Evolutionary conservation across 2,329 filamentous ascomycete genomes (phyloP), one percentile per base, ranked within the genome.

Genomic region (Sclerotinia trifoliorum): DNA sequence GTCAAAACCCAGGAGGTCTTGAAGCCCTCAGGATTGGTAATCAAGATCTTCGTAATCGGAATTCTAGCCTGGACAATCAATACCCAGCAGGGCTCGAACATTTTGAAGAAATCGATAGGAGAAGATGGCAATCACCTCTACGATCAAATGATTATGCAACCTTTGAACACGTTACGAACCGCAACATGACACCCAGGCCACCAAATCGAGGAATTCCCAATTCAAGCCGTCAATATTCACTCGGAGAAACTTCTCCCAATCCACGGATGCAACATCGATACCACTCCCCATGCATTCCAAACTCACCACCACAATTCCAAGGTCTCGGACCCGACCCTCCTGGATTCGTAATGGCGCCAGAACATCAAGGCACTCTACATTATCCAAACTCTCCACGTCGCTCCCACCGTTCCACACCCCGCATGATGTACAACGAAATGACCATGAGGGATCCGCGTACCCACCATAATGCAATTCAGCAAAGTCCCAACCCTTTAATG

Each of bases 341-440:
- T 3, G 60, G 39, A 39, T 49, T 51, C 15, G 13, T 13, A 8
- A 62, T 26, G 19, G 21, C 26, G 8, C 48, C 60, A 19, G 21
- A 52, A 7, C n/a, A 63, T 51, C 46, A 51, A 15, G 29, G 32
- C 17, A n/a, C n/a, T 2, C n/a, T 19, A 39, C 51, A 51, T 39
- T 51, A 63, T n/a, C 32, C 44, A 13, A 39, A 58, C 17, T 60
- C 55, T 21, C 42, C 63, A 11, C 63, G 29, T 5, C 21, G 29
- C 15, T 21, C 63, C 35, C 52, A 48, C 13, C 42, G n/a, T 26
- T 48, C 42, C 29, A 66, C 39, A n/a, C 42, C 63, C 19, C 7
- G 51, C 48, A 60, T 66, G 42, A 60, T 66, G 42, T 66, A 49
- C 26, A n/a, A 49, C n/a, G 63, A 66, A 35, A 48, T 58, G 39